Evolutionary conservation across 352 stramenopile genomes (phyloP), one percentile per base, ranked within the genome.

Genomic region (Phytophthora citrophthora): DNA sequence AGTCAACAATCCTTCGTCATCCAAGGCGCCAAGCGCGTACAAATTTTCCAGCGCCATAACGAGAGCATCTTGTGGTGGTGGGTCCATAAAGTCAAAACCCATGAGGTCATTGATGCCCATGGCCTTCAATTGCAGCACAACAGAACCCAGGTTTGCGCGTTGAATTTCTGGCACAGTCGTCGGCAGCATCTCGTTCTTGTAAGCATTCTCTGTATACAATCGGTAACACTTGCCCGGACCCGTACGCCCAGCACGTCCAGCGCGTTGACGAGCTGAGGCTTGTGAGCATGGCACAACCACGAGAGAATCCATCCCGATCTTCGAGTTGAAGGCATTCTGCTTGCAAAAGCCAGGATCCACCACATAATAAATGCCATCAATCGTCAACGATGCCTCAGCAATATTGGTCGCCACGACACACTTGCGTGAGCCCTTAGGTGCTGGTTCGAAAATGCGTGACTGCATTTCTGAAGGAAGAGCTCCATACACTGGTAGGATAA

Each of bases 91-190:
- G 75, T 99, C 97, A 76, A 99, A 99, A 20, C 85, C 83, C 51
- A 99, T 82, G 13, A 99, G 77, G 71, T 99, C 97, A 64, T 99
- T 99, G 68, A 99, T 99, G 36, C 97, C 97, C 98, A 99, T 99
- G 1, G 97, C 97, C 77, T 99, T 99, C 6, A 99, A 77, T 74
- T 99, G 96, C 46, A 99, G 79, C 34, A 99, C 97, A 31, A 99
- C 96, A 38, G 98, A 98, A 5, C 95, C 97, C 4, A 99, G 79
- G 75, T 99, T 99, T 0, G 97, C 98, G 27, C 98, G 87, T 75
- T 99, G 97, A 68, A 99, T 99, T 74, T 99, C 98, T 4, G 98
- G 98, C 34, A 99, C 95, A 18, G 97, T 99, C 1, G 94, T 99
- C 5, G 97, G 77, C 15, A 99, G 73, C 97, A 99, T 99, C 51